A percentile compares a stretch with the other conserved stretches of the same genome.
phyloP scores from a whole-genome alignment of 2,329 filamentous ascomycete genomes.

The Xylaria digitata region DNA sequence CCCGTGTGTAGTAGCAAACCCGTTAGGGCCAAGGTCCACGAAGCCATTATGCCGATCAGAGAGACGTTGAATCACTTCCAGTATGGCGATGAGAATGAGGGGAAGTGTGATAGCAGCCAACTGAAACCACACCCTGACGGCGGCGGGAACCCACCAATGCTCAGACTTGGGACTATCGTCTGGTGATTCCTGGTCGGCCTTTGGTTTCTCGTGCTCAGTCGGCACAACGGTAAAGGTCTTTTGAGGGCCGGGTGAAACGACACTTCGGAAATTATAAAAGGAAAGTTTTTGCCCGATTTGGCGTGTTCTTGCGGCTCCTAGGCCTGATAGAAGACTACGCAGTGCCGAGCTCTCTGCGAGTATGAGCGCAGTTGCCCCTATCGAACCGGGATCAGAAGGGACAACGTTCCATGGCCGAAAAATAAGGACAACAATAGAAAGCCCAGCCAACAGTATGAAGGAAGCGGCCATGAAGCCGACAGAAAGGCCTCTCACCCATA shows the following conservation, averaged over 20 bases:
- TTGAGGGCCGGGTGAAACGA: slow-evolving; percentile 15
- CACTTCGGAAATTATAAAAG: slow-evolving; percentile 27
- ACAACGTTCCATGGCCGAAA: slow-evolving; percentile 31
- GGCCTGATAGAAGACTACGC: slow-evolving; percentile 20
- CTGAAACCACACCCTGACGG: slow-evolving; percentile 30
- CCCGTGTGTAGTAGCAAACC: slow-evolving; percentile 23
- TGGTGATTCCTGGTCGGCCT: not conserved
- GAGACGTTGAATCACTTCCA: slow-evolving; percentile 31
- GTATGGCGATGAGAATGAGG: slow-evolving; percentile 25
- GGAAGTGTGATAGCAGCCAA: slow-evolving; percentile 23
- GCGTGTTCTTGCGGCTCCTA: slow-evolving; percentile 23
- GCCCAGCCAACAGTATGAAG: slow-evolving; percentile 24
- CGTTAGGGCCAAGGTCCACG: slow-evolving; percentile 16
- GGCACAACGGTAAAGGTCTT: slow-evolving; percentile 26
- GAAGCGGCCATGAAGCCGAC: slow-evolving; percentile 30
- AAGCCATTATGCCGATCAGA: slow-evolving; percentile 31
- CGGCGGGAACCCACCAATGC: slow-evolving; percentile 31
- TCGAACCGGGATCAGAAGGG: slow-evolving; percentile 32
- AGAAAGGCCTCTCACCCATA: slow-evolving; percentile 31
- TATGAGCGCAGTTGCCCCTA: slow-evolving; percentile 33
- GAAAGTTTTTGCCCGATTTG: slow-evolving; percentile 24
- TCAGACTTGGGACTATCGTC: slow-evolving; percentile 4
- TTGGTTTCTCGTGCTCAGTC: slow-evolving; percentile 8
- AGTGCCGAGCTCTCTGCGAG: slow-evolving; percentile 28
- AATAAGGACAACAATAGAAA: slow-evolving; percentile 20